Base-by-base conservation (phyloP, 1,284 basidiomycete species). In the Marasmius sp. region DNA sequence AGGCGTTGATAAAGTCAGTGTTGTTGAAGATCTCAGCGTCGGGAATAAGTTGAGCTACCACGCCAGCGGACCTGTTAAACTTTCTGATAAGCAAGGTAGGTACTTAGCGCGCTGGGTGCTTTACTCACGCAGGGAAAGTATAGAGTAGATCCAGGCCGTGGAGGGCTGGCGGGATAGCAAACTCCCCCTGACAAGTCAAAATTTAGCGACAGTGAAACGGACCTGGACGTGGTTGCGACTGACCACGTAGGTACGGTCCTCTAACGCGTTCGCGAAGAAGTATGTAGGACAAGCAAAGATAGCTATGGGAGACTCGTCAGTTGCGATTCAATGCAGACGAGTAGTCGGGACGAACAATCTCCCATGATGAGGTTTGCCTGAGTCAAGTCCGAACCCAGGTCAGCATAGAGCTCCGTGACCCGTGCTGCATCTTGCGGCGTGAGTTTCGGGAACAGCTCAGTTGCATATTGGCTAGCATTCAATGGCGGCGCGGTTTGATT, bases 241-340 rank as follows among this genome's bases (percentile, higher is more conserved):
- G 43, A 70, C 69, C 65, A 69, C 70, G 55, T 43, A 69, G 6
- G 51, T 20, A 7, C 37, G 45, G 10, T 22, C 57, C 6, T 38
- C 39, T 58, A 70, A 69, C 2, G 66, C 69, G 14, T 59, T 22
- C 22, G 68, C 56, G 7, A 67, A 22, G 50, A 47, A 65, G 61
- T 67, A 70, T 10, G 68, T 64, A 8, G 71, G 71, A 52, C 68
- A 73, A 36, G 68, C 53, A 50, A 69, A 69, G 18, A 71, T 68
- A 1, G 67, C 69, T 70, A n/a, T 5, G 45, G 20, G 12, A 45
- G 34, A 9, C n/a, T n/a, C n/a, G 22, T 55, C n/a, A 14, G 33
- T n/a, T 11, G 38, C 14, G 36, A 12, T 38, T 33, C 14, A 39
- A 39, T 38, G 61, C 27, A 11, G 48, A 10, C 11, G 34, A 51